Evolutionary conservation across 257 asterid species (phyloP), one percentile per base, ranked within the genome.

Genomic region (Gentiana macrophylla): DNA sequence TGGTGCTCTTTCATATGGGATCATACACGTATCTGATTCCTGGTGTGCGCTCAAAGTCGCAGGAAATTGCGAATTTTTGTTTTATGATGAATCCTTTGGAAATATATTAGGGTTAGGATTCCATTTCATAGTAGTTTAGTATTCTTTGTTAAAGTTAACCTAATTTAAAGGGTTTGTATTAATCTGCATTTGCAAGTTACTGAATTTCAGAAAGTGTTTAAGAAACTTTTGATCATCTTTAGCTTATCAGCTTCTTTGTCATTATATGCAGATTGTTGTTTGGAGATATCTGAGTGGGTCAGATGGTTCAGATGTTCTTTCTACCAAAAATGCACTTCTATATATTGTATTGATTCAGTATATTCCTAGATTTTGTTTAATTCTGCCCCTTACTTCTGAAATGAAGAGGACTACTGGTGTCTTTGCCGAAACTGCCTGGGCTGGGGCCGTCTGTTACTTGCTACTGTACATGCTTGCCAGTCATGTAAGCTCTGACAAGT

Each of bases 361-460:
- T 57, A 60, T 88, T 54, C 95, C 95, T 8, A 81, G 99, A 70
- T 74, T 86, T 59, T 72, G 76, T 43, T 83, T 95, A 51, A 67
- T 92, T 13, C 50, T 75, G 61, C 97, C 99, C 10, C 80, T 92
- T 62, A 83, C 89, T 36, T 85, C 97, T 11, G 99, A 92, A 72
- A 55, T 92, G 77, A 92, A 92, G 72, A 83, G 99, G 70, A 92
- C 99, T 13, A 73, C 99, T 53, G 99, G 99, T 68, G 94, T 92
- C 72, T 92, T 92, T 71, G 99, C 97, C 68, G 97, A 92, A 79
- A 85, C 97, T 60, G 99, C 99, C 13, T 92, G 97, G 97, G 99
- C 94, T 72, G 99, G 99, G 72, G 99, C 99, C 37, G 99, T 81
- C 49, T 79, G 84, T 64, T 92, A 92, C 70, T 73, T 92, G 84